Conservation (phyloP, 2,329 filamentous ascomycete species). For the Cercospora sp. region DNA sequence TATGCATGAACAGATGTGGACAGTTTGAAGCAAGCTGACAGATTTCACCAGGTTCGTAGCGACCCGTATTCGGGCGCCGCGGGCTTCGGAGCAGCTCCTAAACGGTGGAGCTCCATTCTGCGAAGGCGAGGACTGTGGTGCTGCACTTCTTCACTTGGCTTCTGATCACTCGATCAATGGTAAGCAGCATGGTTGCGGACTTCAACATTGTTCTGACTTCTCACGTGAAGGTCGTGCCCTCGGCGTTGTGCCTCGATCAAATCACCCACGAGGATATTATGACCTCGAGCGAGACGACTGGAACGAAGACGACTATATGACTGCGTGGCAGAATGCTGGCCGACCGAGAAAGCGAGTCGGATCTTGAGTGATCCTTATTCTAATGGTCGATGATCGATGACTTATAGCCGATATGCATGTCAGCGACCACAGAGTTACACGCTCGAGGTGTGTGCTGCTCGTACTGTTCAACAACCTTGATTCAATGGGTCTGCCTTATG, state of each 20-base stretch:
- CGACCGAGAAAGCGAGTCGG: neutral
- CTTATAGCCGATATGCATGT: neutral
- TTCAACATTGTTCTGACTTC: neutral
- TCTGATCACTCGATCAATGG: neutral
- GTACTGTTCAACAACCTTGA: neutral
- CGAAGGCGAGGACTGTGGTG: neutral
- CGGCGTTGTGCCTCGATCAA: neutral
- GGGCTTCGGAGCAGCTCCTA: neutral
- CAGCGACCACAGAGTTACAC: neutral
- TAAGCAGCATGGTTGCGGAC: neutral
- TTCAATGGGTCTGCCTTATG: neutral
- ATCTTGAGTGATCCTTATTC: neutral
- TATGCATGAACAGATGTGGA: neutral
- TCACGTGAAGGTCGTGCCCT: neutral
- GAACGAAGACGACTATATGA: constrained; percentile 12
- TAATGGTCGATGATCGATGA: neutral
- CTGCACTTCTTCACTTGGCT: neutral
- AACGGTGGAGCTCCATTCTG: neutral
- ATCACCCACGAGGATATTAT: constrained; percentile 6
- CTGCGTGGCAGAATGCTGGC: constrained; percentile 7
- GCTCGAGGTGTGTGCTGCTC: neutral
- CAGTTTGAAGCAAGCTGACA: neutral
- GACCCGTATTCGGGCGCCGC: neutral
- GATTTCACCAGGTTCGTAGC: neutral
- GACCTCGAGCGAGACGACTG: constrained; percentile 9